phyloP scores from a whole-genome alignment of 2,329 filamentous ascomycete genomes.

The Xylariales sp. region DNA sequence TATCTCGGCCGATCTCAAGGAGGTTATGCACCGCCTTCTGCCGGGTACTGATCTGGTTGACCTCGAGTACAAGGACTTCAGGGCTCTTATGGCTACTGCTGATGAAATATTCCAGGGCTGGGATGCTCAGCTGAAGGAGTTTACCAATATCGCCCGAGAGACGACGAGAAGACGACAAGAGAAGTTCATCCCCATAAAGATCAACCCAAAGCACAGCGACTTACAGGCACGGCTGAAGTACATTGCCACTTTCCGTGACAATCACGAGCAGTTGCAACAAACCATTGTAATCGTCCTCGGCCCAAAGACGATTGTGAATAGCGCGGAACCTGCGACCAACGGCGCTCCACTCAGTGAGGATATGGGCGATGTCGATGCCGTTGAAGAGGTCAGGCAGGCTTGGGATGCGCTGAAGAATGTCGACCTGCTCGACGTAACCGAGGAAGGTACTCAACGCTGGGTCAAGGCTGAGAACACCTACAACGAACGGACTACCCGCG shows the following conservation, averaged over 20 bases:
- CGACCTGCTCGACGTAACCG: slow-evolving; percentile 86
- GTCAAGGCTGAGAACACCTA: slow-evolving; percentile 92
- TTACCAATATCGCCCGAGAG: slow-evolving; percentile 94
- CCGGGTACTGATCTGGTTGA: slow-evolving; percentile 86
- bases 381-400: slow-evolving; percentile 91
- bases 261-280: slow-evolving; percentile 93
- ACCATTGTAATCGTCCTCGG: slow-evolving; percentile 97
- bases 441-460: slow-evolving; percentile 87
- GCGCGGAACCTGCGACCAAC: slow-evolving; percentile 48
- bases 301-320: slow-evolving; percentile 58
- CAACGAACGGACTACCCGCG: slow-evolving; percentile 92
- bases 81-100: slow-evolving; percentile 75
- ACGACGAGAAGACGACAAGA: slow-evolving; percentile 90
- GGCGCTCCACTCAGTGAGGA: slow-evolving; percentile 78
- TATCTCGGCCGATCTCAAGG: slow-evolving; percentile 89
- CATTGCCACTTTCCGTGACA: slow-evolving; percentile 89
- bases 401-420: slow-evolving; percentile 94
- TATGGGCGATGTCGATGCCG: slow-evolving; percentile 94
- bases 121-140: slow-evolving; percentile 96
- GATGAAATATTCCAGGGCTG: slow-evolving; percentile 85
- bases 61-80: slow-evolving; percentile 87
- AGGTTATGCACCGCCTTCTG: slow-evolving; percentile 78
- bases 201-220: slow-evolving; percentile 79
- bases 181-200: slow-evolving; percentile 98
- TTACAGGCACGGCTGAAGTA: slow-evolving; percentile 90